Conservation (phyloP, 2,329 filamentous ascomycete genomes). For the Stylonectria norvegica region DNA sequence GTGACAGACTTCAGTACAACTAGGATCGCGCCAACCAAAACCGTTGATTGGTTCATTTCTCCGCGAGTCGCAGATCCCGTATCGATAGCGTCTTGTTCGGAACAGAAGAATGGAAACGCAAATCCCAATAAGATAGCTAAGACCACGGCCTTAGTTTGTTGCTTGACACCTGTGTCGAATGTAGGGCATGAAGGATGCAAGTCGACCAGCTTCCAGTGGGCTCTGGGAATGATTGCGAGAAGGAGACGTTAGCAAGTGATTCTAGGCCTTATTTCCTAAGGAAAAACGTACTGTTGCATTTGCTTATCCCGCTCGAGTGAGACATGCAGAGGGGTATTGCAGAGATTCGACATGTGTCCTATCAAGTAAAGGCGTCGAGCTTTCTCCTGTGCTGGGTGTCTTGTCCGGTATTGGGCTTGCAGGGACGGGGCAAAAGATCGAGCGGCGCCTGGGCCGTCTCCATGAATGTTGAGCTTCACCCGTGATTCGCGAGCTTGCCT, state of each 20-base stretch:
- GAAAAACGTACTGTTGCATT: too few species aligned
- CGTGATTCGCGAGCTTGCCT: conserved; percentile 12
- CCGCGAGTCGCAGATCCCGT: neutral
- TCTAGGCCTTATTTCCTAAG: conserved; percentile 1
- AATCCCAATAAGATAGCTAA: neutral
- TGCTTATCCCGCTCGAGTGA: conserved; percentile 9
- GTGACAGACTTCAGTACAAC: neutral
- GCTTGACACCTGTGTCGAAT: neutral
- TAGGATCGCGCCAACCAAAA: neutral
- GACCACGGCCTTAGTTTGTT: neutral
- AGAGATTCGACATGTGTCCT: conserved; percentile 3
- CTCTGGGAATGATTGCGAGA: neutral
- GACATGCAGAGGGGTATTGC: conserved; percentile 12
- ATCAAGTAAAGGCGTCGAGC: neutral
- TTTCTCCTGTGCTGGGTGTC: neutral
- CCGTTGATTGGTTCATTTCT: neutral
- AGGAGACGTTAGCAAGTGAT: neutral
- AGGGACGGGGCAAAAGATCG: neutral
- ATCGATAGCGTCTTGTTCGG: neutral
- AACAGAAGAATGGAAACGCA: neutral
- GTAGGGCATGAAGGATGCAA: neutral
- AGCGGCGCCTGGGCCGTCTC: neutral
- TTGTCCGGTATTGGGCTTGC: neutral
- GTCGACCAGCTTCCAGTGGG: neutral
- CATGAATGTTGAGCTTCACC: conserved; percentile 4